Conservation (phyloP, 306 rosid species). For the Vigna mungo region DNA sequence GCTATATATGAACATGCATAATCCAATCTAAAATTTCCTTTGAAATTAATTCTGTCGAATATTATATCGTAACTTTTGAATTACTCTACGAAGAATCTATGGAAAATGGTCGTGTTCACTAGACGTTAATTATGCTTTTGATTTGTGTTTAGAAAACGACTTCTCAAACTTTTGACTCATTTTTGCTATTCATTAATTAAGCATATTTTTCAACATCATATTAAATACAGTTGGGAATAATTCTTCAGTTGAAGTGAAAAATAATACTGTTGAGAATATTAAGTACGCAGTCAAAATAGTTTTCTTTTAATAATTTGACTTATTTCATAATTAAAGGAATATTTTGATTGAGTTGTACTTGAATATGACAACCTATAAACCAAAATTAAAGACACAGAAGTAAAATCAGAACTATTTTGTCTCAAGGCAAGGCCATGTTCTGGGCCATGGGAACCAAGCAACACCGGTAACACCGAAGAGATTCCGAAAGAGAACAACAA, state of each 20-base stretch:
- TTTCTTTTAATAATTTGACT: too few relatives aligned
- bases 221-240: too few relatives aligned
- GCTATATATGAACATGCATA: neutral
- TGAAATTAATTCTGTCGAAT: too few relatives aligned
- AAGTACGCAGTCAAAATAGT: too few relatives aligned
- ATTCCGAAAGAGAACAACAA: neutral
- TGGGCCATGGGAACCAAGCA: neutral
- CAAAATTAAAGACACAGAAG: too few relatives aligned
- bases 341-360: neutral
- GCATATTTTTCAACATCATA: neutral
- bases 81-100: neutral
- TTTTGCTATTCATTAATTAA: too few relatives aligned
- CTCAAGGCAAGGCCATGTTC: neutral
- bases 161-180: neutral
- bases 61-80: neutral
- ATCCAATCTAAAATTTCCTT: neutral
- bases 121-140: neutral
- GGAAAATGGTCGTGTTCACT: neutral
- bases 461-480: neutral
- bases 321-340: too few relatives aligned
- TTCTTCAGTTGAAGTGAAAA: too few relatives aligned
- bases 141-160: neutral
- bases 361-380: neutral
- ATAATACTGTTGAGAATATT: too few relatives aligned
- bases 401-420: neutral